phyloP scores from a whole-genome alignment of 2,329 filamentous ascomycete species.

The Phialophora chinensis region DNA sequence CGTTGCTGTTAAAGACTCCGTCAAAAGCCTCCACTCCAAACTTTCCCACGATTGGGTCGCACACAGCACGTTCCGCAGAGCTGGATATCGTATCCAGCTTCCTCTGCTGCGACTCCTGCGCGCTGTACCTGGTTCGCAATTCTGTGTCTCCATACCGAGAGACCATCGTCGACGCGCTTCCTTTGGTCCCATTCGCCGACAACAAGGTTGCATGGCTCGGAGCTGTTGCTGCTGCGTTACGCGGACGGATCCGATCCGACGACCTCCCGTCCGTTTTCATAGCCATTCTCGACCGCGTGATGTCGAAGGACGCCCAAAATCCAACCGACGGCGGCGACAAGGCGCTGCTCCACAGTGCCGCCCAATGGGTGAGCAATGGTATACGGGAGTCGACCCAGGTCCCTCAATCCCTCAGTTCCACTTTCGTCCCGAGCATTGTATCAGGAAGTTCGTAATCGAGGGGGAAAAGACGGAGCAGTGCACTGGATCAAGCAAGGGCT shows the following conservation, averaged over 20 bases:
- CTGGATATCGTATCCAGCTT: constrained; percentile 2
- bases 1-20: neutral
- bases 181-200: neutral
- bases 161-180: neutral
- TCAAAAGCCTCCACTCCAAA: neutral
- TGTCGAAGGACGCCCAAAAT: neutral
- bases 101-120: constrained; percentile 7
- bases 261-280: neutral
- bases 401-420: neutral
- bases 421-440: neutral
- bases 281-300: neutral
- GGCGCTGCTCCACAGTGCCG: neutral
- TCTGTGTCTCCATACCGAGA: neutral
- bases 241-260: neutral
- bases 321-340: neutral
- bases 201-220: neutral
- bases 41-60: neutral
- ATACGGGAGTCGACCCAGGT: neutral
- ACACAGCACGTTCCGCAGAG: neutral
- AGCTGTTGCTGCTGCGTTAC: neutral
- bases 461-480: too few species aligned
- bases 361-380: neutral
- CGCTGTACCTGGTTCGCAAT: neutral
- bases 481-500: too few species aligned
- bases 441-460: neutral